phyloP scores from a whole-genome alignment of 2,329 filamentous ascomycete species.

The Cladorrhinum sp. region DNA sequence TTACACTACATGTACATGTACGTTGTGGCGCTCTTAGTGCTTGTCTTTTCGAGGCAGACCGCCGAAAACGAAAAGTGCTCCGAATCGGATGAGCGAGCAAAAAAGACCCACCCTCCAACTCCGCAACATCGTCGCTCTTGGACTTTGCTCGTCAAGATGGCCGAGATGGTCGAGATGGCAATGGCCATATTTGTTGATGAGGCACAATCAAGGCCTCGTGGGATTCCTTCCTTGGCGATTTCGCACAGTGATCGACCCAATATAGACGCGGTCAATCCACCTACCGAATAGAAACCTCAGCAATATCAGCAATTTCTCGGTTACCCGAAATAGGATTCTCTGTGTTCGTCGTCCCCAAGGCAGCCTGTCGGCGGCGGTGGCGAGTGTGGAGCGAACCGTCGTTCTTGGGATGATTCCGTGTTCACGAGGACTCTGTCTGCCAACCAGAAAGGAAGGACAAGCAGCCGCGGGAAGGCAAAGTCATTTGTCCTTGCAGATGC shows the following conservation, averaged over 20 bases:
- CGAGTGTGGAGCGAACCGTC: slow-evolving; percentile 15
- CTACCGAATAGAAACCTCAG: slow-evolving; percentile 12
- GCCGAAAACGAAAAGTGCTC: not conserved
- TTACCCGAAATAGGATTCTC: slow-evolving; percentile 26
- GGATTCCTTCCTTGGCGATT: not conserved
- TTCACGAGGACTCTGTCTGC: slow-evolving; percentile 20
- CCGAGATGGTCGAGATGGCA: slow-evolving; percentile 6
- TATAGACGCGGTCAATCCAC: slow-evolving; percentile 14
- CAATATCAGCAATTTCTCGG: slow-evolving; percentile 24
- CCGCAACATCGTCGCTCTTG: not conserved
- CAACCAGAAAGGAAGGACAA: slow-evolving; percentile 16
- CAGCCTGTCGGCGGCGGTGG: slow-evolving; percentile 16
- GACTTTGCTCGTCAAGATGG: not conserved
- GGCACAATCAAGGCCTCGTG: slow-evolving; percentile 10
- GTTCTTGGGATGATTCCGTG: not conserved
- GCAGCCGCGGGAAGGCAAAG: slow-evolving; percentile 2
- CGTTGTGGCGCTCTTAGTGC: not conserved
- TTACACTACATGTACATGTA: too few relatives aligned
- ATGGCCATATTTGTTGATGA: not conserved
- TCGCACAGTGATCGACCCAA: slow-evolving; percentile 7
- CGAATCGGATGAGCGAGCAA: slow-evolving; percentile 1
- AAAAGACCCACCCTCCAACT: not conserved
- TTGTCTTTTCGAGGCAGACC: not conserved
- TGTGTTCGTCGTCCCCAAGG: slow-evolving; percentile 11
- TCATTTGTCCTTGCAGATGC: slow-evolving; percentile 10